phyloP scores from a whole-genome alignment of 2,329 filamentous ascomycete species.

The Phialophora tarda region DNA sequence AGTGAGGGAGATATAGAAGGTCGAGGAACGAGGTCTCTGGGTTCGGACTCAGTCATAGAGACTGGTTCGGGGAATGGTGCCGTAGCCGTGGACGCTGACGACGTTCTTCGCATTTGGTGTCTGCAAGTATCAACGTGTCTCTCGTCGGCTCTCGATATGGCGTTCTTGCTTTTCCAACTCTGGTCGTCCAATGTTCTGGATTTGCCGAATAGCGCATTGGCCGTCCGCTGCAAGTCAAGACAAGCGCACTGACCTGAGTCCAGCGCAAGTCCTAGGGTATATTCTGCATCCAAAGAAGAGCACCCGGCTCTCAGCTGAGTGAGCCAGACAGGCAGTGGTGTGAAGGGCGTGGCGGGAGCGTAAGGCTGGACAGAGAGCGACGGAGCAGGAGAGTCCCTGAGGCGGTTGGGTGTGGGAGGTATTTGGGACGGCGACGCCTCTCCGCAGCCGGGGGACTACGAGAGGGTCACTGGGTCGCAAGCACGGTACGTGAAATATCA shows the following conservation, averaged over 20 bases:
- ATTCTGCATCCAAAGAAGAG: slow-evolving; percentile 23
- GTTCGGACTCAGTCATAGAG: slow-evolving; percentile 26
- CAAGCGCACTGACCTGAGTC: slow-evolving; percentile 27
- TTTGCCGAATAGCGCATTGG: slow-evolving; percentile 33
- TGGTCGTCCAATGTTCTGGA: slow-evolving; percentile 25
- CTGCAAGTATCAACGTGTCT: not conserved
- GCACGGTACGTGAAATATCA: slow-evolving; percentile 5
- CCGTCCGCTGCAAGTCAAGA: slow-evolving; percentile 15
- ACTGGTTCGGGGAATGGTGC: slow-evolving; percentile 25
- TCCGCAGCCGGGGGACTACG: slow-evolving; percentile 5
- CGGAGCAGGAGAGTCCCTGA: slow-evolving; percentile 13
- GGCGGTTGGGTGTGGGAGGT: slow-evolving; percentile 15
- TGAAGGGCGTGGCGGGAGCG: not conserved
- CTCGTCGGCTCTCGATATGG: not conserved
- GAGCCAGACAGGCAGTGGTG: slow-evolving; percentile 17
- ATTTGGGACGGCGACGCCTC: slow-evolving; percentile 15
- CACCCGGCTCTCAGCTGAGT: slow-evolving; percentile 17
- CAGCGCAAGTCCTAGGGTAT: slow-evolving; percentile 20
- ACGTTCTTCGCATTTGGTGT: slow-evolving; percentile 24
- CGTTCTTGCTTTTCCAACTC: slow-evolving; percentile 26
- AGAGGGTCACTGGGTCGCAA: slow-evolving; percentile 13
- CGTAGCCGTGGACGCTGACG: slow-evolving; percentile 32
- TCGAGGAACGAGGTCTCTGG: slow-evolving; percentile 13
- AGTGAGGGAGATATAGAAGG: slow-evolving; percentile 34
- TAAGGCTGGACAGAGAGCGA: slow-evolving; percentile 8